Evolutionary conservation across 805 yeast species (phyloP), one percentile per base, ranked within the genome.

Genomic region (Tetrapisispora nanseiensis): DNA sequence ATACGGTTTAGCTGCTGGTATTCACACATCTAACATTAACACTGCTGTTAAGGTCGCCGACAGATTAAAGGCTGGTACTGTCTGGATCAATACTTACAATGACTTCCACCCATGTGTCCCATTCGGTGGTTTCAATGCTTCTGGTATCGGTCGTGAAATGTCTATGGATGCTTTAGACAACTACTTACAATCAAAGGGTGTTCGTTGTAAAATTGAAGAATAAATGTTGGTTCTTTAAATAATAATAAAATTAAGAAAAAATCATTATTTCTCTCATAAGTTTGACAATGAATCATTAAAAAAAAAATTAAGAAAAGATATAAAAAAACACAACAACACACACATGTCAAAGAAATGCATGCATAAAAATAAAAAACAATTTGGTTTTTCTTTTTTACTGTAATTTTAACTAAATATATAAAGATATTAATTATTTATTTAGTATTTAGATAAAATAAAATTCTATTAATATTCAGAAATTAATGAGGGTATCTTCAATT

Each of bases 101-200:
- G 86, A 83, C 57, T 81, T 86, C 72, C 89, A 86, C 64, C 78
- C 72, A 52, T 74, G 78, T 64, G 80, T 86, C 60, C 97, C 97
- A 56, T 87, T 87, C 61, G 95, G 96, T 53, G 97, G 97, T 39
- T 83, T 70, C 70, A 84, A 85, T 63, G 75, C 77, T 70, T 80
- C 90, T 47, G 97, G 97, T 63, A 68, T 81, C 45, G 96, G 96
- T 57, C 76, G 94, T 61, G 97, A 87, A 72, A 77, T 87, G 72
- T 95, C 95, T 56, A 77, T 76, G 45, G 89, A 85, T 54, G 95
- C 94, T 40, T 66, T 87, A 52, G 82, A 80, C 48, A 80, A 80
- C 62, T 87, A 86, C 72, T 76, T 85, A 50, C 90, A 84, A 63
- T 73, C 71, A 49, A 87, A 87, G 71, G 81, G 95, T 48, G 94